phyloP scores from a whole-genome alignment of 2,329 filamentous ascomycete genomes.

The Akanthomyces muscarius region DNA sequence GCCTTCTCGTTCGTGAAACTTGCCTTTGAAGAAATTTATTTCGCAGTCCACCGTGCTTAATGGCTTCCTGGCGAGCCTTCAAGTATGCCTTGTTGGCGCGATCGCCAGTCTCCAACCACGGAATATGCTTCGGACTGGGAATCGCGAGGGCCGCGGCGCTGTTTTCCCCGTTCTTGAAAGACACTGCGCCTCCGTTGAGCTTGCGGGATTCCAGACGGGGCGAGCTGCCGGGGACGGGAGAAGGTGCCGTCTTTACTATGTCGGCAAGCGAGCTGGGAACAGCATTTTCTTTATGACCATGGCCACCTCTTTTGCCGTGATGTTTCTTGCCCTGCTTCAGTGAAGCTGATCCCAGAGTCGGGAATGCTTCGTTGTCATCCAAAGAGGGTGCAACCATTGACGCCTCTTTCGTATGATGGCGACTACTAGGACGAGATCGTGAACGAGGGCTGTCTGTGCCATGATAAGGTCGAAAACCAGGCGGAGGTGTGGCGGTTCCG shows the following conservation, averaged over 20 bases:
- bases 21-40: conserved; percentile 97
- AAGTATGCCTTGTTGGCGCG: conserved; percentile 90
- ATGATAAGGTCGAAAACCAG: conserved; percentile 63
- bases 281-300: conserved; percentile 69
- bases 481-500: conserved; percentile 60
- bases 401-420: conserved; percentile 59
- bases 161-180: conserved; percentile 67
- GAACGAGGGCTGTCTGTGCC: conserved; percentile 61
- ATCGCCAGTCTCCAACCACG: conserved; percentile 92
- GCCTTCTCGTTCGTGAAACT: conserved; percentile 23
- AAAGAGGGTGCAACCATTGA: conserved; percentile 70
- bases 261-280: conserved; percentile 80
- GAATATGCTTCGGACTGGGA: conserved; percentile 82
- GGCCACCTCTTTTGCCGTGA: conserved; percentile 83
- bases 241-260: conserved; percentile 91
- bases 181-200: conserved; percentile 61
- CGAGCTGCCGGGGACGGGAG: conserved; percentile 59
- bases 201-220: conserved; percentile 59
- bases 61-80: conserved; percentile 90
- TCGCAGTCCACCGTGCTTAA: conserved; percentile 91
- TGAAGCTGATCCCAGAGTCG: conserved; percentile 73
- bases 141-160: conserved; percentile 80
- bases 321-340: conserved; percentile 82
- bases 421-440: conserved; percentile 79
- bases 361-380: conserved; percentile 94